Conservation (phyloP, 2,329 filamentous ascomycete species). For the Neonectria sp. region DNA sequence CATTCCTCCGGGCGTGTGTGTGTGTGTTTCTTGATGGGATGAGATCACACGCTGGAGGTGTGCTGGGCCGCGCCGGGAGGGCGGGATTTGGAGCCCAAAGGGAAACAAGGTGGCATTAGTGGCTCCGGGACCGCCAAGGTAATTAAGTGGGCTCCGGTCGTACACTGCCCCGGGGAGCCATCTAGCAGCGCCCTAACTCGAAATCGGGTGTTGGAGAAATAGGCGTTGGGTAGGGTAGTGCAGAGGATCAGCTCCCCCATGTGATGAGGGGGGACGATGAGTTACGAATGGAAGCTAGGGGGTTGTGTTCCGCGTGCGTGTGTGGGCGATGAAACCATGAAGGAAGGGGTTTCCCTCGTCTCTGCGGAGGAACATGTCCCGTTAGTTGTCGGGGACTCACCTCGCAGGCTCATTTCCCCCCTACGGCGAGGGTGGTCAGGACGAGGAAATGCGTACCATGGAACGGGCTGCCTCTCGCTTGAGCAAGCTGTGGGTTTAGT, state of each 20-base stretch:
- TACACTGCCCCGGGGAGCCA: conserved; percentile 9
- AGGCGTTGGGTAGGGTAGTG: background rate
- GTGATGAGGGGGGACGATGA: conserved; percentile 7
- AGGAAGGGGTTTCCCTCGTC: background rate
- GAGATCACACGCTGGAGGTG: background rate
- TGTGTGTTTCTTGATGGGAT: background rate
- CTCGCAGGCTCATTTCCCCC: background rate
- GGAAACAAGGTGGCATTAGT: conserved; percentile 50
- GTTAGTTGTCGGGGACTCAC: background rate
- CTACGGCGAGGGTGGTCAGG: background rate
- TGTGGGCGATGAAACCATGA: background rate
- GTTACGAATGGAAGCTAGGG: background rate
- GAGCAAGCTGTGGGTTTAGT: background rate
- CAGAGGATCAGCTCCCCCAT: conserved; percentile 6
- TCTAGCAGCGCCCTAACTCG: background rate
- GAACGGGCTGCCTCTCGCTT: conserved; percentile 1
- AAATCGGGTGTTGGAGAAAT: background rate
- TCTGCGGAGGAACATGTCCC: background rate
- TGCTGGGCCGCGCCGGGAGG: conserved; percentile 25
- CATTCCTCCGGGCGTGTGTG: background rate
- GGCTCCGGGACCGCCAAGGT: conserved; percentile 37
- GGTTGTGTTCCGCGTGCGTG: background rate
- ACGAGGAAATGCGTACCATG: background rate
- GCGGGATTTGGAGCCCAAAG: conserved; percentile 30
- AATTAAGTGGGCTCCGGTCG: conserved; percentile 28